Evolutionary conservation across 2,329 filamentous ascomycete species (phyloP).

Genomic region (Plenodomus tracheiphilus): DNA sequence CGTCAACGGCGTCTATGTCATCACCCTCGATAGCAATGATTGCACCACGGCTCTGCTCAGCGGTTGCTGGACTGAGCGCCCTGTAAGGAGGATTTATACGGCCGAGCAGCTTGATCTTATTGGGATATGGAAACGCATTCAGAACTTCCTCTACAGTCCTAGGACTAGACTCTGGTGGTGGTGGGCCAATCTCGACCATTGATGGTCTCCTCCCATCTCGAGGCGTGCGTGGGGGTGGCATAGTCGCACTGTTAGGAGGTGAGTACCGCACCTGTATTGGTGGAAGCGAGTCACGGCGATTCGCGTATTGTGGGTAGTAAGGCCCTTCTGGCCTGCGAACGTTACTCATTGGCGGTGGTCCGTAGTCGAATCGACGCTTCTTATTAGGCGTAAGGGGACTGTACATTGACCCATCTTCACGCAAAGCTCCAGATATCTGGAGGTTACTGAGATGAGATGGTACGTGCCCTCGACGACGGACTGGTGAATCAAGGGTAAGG

Average conservation of each 20-base stretch:
- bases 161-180: constrained; percentile 16
- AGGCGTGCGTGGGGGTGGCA: constrained; percentile 40
- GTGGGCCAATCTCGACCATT: constrained; percentile 9
- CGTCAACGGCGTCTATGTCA: constrained; percentile 63
- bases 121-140: constrained; percentile 72
- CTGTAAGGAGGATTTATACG: constrained; percentile 72
- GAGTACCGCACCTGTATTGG: constrained; percentile 37
- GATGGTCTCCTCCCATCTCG: constrained; percentile 27
- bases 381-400: constrained; percentile 41
- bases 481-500: constrained; percentile 45
- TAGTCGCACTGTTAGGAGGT: constrained; percentile 36
- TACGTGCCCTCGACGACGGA: constrained; percentile 26
- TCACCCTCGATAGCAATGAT: constrained; percentile 84
- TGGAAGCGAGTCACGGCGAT: constrained; percentile 39
- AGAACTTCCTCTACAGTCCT: constrained; percentile 68
- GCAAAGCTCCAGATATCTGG: constrained; percentile 26
- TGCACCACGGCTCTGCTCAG: constrained; percentile 63
- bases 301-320: constrained; percentile 36
- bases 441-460: constrained; percentile 35
- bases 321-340: constrained; percentile 61
- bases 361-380: constrained; percentile 39
- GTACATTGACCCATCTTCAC: constrained; percentile 30
- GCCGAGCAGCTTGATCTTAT: constrained; percentile 76
- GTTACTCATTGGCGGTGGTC: constrained; percentile 47
- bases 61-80: constrained; percentile 25